Percentiles rank a stretch among this genome's conserved stretches.
Evolutionary conservation across 176 grass and related monocot genomes (phyloP).

Genomic region (Lolium perenne): DNA sequence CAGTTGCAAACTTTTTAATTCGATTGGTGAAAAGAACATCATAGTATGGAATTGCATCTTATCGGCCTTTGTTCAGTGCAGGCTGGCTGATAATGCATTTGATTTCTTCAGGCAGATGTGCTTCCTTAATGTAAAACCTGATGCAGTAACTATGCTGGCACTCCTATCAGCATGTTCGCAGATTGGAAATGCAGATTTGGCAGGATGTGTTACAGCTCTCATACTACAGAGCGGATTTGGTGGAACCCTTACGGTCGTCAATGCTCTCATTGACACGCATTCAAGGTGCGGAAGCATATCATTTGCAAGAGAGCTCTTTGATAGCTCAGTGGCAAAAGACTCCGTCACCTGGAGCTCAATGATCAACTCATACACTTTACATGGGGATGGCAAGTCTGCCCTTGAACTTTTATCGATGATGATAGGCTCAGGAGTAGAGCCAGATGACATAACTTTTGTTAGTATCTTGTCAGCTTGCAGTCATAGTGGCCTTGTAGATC

Average conservation of each 20-base stretch:
- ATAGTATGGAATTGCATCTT: slow-evolving; percentile 68
- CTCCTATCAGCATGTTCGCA: slow-evolving; percentile 65
- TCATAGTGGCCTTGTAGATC: slow-evolving; percentile 60
- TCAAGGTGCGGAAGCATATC: slow-evolving; percentile 66
- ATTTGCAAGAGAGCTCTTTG: slow-evolving; percentile 61
- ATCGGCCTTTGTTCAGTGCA: slow-evolving; percentile 64
- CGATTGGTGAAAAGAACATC: slow-evolving; percentile 54
- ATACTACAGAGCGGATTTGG: slow-evolving; percentile 53
- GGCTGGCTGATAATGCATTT: slow-evolving; percentile 50
- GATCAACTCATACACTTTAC: slow-evolving; percentile 73
- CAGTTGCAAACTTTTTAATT: slow-evolving; percentile 52
- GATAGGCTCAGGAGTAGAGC: slow-evolving; percentile 53
- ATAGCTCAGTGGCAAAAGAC: slow-evolving; percentile 53
- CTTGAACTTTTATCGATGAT: slow-evolving; percentile 64
- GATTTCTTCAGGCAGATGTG: slow-evolving; percentile 58
- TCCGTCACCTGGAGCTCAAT: slow-evolving; percentile 70
- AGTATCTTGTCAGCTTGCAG: slow-evolving; percentile 72
- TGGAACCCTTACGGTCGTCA: slow-evolving; percentile 38
- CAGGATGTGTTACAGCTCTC: slow-evolving; percentile 51
- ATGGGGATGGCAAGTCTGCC: slow-evolving; percentile 61
- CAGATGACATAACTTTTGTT: slow-evolving; percentile 70
- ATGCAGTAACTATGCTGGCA: slow-evolving; percentile 62
- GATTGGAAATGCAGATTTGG: slow-evolving; percentile 50
- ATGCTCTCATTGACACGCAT: slow-evolving; percentile 68
- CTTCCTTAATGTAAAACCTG: slow-evolving; percentile 45